Conservation (phyloP, 352 stramenopile genomes). For the Globisporangium rhizosaccharum region DNA sequence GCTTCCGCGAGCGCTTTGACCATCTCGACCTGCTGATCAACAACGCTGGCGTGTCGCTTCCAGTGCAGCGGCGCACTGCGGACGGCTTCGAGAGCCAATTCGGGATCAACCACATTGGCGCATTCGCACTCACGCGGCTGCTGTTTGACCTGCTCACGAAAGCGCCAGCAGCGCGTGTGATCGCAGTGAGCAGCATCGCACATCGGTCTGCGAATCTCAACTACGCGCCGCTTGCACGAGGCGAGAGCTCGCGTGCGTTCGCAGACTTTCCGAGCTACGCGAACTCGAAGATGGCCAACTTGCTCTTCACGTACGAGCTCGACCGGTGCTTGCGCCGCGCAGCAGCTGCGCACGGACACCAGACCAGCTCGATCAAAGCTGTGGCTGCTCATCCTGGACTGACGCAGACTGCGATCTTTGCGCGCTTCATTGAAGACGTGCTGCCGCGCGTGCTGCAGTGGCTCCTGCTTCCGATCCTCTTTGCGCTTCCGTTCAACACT, state of each 20-base stretch:
- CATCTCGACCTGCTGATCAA: conserved; percentile 30
- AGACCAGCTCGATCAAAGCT: conserved; percentile 18
- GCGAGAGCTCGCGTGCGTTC: conserved; percentile 9
- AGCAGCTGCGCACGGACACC: conserved; percentile 22
- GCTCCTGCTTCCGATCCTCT: conserved; percentile 33
- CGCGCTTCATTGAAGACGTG: conserved; percentile 34
- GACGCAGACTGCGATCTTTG: conserved; percentile 49
- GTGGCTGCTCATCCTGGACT: conserved; percentile 49
- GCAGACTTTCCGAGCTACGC: conserved; percentile 36
- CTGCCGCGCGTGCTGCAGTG: conserved; percentile 28
- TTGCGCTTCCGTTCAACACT: conserved; percentile 40
- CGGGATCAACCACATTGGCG: conserved; percentile 42
- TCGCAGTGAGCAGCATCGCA: conserved; percentile 29
- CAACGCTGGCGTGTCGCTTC: conserved; percentile 26
- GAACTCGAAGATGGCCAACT: conserved; percentile 49
- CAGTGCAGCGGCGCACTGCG: not conserved
- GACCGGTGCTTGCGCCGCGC: conserved; percentile 25
- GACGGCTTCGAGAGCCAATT: conserved; percentile 42
- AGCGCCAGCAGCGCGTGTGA: conserved; percentile 19
- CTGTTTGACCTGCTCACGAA: conserved; percentile 30
- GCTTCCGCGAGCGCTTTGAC: conserved; percentile 14
- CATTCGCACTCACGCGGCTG: conserved; percentile 44
- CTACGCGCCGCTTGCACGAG: conserved; percentile 8
- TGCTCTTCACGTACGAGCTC: conserved; percentile 65
- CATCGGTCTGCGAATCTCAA: conserved; percentile 20